Percentiles rank a stretch among this genome's conserved stretches.
Conservation (phyloP, 352 stramenopile species). For the Pythium guiyangense region DNA sequence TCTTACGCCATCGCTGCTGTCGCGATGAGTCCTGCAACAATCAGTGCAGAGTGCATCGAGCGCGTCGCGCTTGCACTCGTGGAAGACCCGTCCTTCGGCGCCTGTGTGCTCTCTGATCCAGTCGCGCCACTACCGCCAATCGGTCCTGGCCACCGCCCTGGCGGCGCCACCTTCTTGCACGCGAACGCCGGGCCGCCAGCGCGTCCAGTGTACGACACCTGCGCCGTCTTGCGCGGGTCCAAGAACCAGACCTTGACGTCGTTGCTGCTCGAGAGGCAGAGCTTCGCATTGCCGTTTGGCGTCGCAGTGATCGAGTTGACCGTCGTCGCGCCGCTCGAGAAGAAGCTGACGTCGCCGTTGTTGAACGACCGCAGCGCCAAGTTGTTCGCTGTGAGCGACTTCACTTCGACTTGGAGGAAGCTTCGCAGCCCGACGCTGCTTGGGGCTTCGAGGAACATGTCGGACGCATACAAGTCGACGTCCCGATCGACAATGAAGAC, state of each 20-base stretch:
- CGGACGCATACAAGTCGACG: neutral
- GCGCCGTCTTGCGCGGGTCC: neutral
- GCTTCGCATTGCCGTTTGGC: neutral
- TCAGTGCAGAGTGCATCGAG: too few relatives aligned
- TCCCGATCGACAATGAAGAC: neutral
- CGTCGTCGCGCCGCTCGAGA: neutral
- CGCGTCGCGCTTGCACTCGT: too few relatives aligned
- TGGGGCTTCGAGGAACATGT: neutral
- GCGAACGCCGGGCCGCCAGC: neutral
- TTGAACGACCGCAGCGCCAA: neutral
- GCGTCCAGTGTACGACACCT: neutral
- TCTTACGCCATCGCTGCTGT: too few relatives aligned
- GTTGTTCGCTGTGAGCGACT: neutral
- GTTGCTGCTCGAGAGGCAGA: neutral
- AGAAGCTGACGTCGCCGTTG: neutral
- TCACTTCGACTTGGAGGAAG: neutral
- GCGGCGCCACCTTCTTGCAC: neutral
- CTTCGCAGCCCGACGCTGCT: conserved; percentile 41
- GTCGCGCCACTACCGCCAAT: too few relatives aligned
- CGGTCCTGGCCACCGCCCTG: neutral
- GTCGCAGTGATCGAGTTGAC: neutral
- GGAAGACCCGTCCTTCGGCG: too few relatives aligned
- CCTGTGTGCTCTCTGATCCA: too few relatives aligned
- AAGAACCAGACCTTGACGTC: neutral
- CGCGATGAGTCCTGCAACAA: too few relatives aligned